These are phyloP conservation scores for Durotheca rogersii DNA, from an alignment of 495 filamentous ascomycete species.

Conservation along the genomic window DNA sequence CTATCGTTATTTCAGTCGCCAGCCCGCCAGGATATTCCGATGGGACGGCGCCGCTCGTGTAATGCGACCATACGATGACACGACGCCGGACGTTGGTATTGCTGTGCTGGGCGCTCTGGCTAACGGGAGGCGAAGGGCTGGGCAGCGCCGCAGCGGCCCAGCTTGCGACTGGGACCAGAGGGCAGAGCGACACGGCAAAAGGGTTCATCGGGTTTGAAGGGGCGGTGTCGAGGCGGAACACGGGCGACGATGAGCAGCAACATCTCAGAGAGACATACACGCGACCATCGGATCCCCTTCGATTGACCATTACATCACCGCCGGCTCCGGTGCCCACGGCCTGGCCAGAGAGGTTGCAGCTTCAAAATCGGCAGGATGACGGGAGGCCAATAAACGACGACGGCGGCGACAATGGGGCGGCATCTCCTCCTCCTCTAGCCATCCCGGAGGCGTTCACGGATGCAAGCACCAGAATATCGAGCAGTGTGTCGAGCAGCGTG, in stretches of 20 bases:
- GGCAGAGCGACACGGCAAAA: neutral
- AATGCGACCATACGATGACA: conserved; percentile 18
- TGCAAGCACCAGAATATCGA: conserved; percentile 3
- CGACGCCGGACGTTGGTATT: conserved; percentile 12
- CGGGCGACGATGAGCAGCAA: neutral
- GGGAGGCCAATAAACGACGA: neutral
- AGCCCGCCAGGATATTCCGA: neutral
- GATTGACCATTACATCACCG: neutral
- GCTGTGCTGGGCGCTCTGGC: conserved; percentile 24
- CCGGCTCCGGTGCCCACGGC: neutral
- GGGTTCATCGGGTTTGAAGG: neutral
- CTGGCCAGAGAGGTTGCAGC: neutral
- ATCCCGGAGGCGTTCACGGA: neutral
- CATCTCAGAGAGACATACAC: too few species aligned
- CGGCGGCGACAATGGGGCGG: neutral
- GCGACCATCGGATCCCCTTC: too few species aligned
- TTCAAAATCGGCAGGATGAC: conserved; percentile 7
- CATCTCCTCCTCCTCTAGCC: neutral
- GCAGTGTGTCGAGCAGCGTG: conserved; percentile 9
- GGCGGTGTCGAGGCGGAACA: neutral
- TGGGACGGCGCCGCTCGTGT: conserved; percentile 17
- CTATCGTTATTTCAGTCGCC: conserved; percentile 1
- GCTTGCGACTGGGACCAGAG: neutral
- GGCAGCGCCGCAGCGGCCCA: neutral
- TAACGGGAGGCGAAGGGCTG: conserved; percentile 1